Percentiles rank a stretch among this genome's conserved stretches.
Evolutionary conservation across 2,329 filamentous ascomycete genomes (phyloP).

Genomic region (Geosmithia putterillii): DNA sequence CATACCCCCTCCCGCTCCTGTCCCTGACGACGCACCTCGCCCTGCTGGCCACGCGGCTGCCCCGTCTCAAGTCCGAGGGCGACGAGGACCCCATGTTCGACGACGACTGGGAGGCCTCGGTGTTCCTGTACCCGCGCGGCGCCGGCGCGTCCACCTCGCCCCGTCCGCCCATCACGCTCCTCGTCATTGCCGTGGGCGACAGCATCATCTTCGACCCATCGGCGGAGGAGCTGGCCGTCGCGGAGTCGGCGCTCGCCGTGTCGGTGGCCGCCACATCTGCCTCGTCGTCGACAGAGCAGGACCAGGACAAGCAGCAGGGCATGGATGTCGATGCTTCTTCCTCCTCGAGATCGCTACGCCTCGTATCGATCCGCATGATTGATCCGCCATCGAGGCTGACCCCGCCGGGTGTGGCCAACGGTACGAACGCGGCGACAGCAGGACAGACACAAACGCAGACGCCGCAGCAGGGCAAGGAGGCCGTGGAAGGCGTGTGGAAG

Average conservation of each 20-base stretch:
- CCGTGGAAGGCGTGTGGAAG: constrained; percentile 69
- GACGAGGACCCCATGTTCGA: constrained; percentile 97
- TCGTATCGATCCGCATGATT: constrained; percentile 60
- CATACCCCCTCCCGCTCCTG: constrained; percentile 84
- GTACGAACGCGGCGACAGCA: constrained; percentile 36
- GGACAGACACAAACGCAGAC: constrained; percentile 25
- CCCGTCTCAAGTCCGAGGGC: constrained; percentile 71
- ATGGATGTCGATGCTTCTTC: constrained; percentile 33
- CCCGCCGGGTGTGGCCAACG: constrained; percentile 55
- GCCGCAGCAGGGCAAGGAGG: constrained; percentile 22
- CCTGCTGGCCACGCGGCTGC: constrained; percentile 75
- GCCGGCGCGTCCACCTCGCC: constrained; percentile 10
- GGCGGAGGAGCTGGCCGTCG: constrained; percentile 84
- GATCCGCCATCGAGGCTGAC: constrained; percentile 65
- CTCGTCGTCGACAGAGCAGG: too few species aligned
- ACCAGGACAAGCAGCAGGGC: constrained; percentile 21
- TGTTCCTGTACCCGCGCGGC: constrained; percentile 58
- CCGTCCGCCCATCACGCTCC: constrained; percentile 75
- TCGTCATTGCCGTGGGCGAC: constrained; percentile 74
- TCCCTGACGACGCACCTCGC: constrained; percentile 90
- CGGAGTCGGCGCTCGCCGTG: constrained; percentile 77
- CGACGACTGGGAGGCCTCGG: constrained; percentile 87
- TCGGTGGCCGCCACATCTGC: constrained; percentile 60
- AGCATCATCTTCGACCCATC: constrained; percentile 93
- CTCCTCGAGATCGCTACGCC: constrained; percentile 37